These are phyloP conservation scores for Fusarium nematophilum DNA, from an alignment of 2,329 filamentous ascomycete genomes.

Conservation along the genomic window DNA sequence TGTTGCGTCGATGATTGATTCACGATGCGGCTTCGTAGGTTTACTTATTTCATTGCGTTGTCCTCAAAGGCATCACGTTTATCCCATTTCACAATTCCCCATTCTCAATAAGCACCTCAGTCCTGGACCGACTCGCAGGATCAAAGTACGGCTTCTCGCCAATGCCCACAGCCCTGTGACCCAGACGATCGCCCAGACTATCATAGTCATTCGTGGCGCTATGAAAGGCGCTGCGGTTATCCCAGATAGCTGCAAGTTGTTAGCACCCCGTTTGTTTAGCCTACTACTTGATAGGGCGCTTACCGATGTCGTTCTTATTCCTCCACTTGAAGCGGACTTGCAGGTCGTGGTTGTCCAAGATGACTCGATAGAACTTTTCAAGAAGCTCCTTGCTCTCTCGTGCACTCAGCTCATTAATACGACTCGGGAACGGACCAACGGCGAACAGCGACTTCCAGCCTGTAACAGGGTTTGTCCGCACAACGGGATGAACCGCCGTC, in stretches of 20 bases:
- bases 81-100: no score
- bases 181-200: conserved; percentile 60
- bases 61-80: no score
- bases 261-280: background rate
- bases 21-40: no score
- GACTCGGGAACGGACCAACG: conserved; percentile 54
- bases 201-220: conserved; percentile 69
- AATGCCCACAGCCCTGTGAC: conserved; percentile 65
- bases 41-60: no score
- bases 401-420: conserved; percentile 57
- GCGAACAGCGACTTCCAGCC: conserved; percentile 66
- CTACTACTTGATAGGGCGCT: background rate
- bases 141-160: conserved; percentile 67
- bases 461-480: conserved; percentile 71
- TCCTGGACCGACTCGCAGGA: conserved; percentile 59
- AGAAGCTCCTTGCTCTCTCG: conserved; percentile 57
- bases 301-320: conserved; percentile 54
- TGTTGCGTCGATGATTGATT: no score
- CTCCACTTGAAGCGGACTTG: conserved; percentile 60
- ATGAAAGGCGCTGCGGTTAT: conserved; percentile 69
- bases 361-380: conserved; percentile 53
- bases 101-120: background rate
- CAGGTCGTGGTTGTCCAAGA: conserved; percentile 61
- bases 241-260: conserved; percentile 63
- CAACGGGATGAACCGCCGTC: conserved; percentile 63